Evolutionary conservation across 2,329 filamentous ascomycete species (phyloP), one percentile per base, ranked within the genome.

Genomic region (Pseudogymnoascus sp.): DNA sequence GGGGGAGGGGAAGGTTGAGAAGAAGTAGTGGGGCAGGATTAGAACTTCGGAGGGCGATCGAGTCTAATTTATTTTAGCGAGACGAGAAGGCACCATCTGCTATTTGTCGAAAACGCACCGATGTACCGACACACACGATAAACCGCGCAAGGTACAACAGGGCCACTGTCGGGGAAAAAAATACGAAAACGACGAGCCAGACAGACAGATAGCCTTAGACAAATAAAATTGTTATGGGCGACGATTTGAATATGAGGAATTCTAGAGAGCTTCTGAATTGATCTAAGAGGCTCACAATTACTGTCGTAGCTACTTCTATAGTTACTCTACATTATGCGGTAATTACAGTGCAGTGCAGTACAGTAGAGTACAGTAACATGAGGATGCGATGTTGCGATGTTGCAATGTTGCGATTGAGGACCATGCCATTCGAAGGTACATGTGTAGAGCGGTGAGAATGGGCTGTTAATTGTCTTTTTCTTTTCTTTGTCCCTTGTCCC

Each of bases 1-100:
- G 56, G 62, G 47, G 40, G 62, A 65, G 38, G 60, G 37, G 26
- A 62, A 62, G 38, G 53, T 50, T 63, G 59, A 61, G 29, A 62
- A 59, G 31, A 63, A 63, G 33, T 42, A 31, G 26, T 11, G 63
- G 31, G 37, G 38, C 31, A 61, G 26, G 33, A 60, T 60, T 60
- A 21, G 56, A 42, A 35, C 60, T 61, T 29, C 26, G 38, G 60
- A 40, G 37, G 37, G 24, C 21, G 24, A 29, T 50, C 21, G 44
- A 50, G 44, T 50, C 44, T 50, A 50, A 50, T 50, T 50, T 60
- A 38, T 60, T 60, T 60, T 60, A 60, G 56, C 56, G 56, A 60
- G 56, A 37, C 24, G 44, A 50, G 44, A 60, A 60, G 56, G 56
- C 56, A 60, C 35, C 56, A 60, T 60, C 37, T n/a, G 7, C 35